phyloP scores from a whole-genome alignment of 371 early-diverging fungal genomes.

The Lichtheimia ramosa region DNA sequence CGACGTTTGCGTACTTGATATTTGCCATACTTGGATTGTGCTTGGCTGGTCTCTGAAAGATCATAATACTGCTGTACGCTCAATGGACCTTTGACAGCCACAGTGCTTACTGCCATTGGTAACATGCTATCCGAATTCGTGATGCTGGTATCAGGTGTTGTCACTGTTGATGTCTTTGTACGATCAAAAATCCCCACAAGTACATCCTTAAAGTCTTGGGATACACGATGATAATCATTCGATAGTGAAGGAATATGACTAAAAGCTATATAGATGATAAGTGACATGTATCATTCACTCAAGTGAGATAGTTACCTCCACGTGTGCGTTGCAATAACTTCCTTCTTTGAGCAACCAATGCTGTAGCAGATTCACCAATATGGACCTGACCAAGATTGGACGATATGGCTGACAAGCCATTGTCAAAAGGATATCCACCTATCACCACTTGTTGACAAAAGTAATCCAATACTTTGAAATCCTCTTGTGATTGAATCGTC shows the following conservation, averaged over 20 bases:
- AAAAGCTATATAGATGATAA: not conserved
- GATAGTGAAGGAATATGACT: conserved; percentile 13
- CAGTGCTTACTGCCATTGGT: conserved; percentile 34
- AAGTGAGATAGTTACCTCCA: conserved; percentile 37
- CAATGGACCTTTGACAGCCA: conserved; percentile 46
- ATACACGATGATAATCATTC: conserved; percentile 17
- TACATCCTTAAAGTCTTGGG: conserved; percentile 46
- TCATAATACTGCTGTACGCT: conserved; percentile 54
- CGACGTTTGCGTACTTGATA: conserved; percentile 63
- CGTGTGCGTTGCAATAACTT: conserved; percentile 37
- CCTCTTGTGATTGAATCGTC: conserved; percentile 8
- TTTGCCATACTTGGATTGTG: conserved; percentile 64
- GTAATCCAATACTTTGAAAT: conserved; percentile 26
- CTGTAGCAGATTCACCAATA: conserved; percentile 51
- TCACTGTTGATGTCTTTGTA: conserved; percentile 5
- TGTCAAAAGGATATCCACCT: conserved; percentile 58
- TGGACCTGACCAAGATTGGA: conserved; percentile 34
- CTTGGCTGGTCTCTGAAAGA: conserved; percentile 53
- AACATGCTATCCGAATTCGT: conserved; percentile 27
- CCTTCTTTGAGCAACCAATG: conserved; percentile 44
- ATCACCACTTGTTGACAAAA: conserved; percentile 53
- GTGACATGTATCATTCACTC: not conserved
- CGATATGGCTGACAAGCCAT: conserved; percentile 39
- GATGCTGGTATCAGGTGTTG: not conserved
- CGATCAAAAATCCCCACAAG: conserved; percentile 46